Conservation (phyloP, 257 asterid genomes). For the Leptodermis oblonga region DNA sequence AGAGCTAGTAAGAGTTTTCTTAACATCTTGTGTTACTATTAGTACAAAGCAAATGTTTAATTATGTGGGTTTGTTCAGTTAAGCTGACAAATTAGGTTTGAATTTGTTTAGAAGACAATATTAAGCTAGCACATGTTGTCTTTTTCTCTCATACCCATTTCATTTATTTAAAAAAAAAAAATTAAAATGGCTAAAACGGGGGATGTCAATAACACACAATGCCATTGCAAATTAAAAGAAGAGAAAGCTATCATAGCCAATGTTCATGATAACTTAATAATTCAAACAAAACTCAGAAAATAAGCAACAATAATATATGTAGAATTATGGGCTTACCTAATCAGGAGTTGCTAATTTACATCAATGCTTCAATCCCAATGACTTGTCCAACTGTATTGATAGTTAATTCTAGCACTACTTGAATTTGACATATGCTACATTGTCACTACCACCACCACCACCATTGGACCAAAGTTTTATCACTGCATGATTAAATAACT, state of each 20-base stretch:
- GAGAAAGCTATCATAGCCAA: too few species aligned
- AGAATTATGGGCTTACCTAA: conserved; percentile 42
- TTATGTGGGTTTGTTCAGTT: too few species aligned
- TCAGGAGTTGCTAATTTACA: conserved; percentile 96
- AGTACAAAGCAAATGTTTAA: too few species aligned
- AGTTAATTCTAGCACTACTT: conserved; percentile 98
- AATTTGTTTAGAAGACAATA: too few species aligned
- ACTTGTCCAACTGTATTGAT: conserved; percentile 95
- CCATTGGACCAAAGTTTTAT: conserved; percentile 75
- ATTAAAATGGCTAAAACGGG: too few species aligned
- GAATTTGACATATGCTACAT: conserved; percentile 98
- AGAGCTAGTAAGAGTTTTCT: too few species aligned
- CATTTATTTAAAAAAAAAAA: too few species aligned
- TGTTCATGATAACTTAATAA: not conserved
- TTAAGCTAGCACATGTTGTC: too few species aligned
- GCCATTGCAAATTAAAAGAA: not conserved
- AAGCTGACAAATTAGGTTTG: too few species aligned
- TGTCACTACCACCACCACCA: conserved; percentile 58
- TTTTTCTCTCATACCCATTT: too few species aligned
- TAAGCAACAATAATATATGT: not conserved
- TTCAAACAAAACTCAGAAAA: not conserved
- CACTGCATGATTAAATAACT: conserved; percentile 49
- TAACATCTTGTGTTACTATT: too few species aligned
- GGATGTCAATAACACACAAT: not conserved
- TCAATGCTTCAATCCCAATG: conserved; percentile 95